Evolutionary conservation across 495 filamentous ascomycete genomes (phyloP).

Genomic region (Neurospora sp.): DNA sequence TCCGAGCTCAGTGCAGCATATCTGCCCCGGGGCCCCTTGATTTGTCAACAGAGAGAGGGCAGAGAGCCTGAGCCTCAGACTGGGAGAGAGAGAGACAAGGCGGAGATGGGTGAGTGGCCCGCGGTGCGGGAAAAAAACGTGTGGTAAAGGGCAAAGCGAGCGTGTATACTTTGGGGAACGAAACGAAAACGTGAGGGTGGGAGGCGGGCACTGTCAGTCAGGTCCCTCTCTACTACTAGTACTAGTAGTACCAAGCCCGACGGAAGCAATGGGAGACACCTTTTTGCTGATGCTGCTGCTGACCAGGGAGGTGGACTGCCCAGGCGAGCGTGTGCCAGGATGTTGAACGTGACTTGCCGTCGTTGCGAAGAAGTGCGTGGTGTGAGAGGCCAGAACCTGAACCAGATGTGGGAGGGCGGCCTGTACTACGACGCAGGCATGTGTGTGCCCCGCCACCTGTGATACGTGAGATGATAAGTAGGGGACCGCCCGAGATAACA

Average conservation of each 20-base stretch:
- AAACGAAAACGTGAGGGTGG: background rate
- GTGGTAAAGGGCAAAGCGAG: background rate
- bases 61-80: background rate
- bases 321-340: background rate
- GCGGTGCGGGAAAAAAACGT: background rate
- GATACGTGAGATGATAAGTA: background rate
- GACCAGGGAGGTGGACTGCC: background rate
- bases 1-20: background rate
- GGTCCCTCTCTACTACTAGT: background rate
- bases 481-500: background rate
- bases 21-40: background rate
- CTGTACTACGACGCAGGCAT: background rate
- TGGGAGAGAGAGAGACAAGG: background rate
- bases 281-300: background rate
- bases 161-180: background rate
- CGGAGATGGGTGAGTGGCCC: background rate
- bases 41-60: background rate
- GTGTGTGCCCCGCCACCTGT: background rate
- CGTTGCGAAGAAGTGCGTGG: background rate
- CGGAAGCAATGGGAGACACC: background rate
- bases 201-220: background rate
- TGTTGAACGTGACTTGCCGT: background rate
- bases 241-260: background rate
- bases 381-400: background rate
- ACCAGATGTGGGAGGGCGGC: background rate